phyloP scores from a whole-genome alignment of 2,329 filamentous ascomycete species.

The Chrysoporthe deuterocubensis region DNA sequence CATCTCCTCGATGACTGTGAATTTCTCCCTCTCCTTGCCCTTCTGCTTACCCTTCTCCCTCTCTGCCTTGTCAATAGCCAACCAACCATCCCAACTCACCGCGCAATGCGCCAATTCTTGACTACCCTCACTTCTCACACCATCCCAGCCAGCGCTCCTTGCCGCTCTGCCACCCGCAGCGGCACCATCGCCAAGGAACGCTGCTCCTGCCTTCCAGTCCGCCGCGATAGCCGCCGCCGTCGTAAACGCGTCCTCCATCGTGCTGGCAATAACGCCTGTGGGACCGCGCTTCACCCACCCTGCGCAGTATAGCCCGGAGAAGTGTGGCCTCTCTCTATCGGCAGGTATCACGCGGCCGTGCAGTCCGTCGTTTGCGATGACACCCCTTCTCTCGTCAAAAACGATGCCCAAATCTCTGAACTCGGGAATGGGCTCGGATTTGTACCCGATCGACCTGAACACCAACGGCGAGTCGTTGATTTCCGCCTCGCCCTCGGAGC shows the following conservation, averaged over 20 bases:
- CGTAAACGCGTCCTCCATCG: constrained; percentile 91
- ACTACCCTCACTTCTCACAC: constrained; percentile 64
- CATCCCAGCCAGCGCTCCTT: constrained; percentile 72
- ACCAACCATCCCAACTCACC: constrained; percentile 86
- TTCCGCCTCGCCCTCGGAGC: constrained; percentile 51
- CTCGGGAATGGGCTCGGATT: constrained; percentile 75
- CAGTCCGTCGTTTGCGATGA: constrained; percentile 80
- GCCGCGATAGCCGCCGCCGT: constrained; percentile 81
- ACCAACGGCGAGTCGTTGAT: constrained; percentile 70
- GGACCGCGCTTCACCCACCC: constrained; percentile 97
- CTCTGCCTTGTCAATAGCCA: constrained; percentile 79
- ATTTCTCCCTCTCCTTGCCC: constrained; percentile 81
- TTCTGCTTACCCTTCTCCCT: constrained; percentile 63
- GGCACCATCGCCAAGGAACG: constrained; percentile 43
- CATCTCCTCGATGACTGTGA: constrained; percentile 63
- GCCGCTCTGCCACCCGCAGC: constrained; percentile 6
- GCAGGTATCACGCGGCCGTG: constrained; percentile 67
- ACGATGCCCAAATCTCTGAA: constrained; percentile 74
- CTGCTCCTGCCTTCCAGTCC: constrained; percentile 66
- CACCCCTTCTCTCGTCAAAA: constrained; percentile 75
- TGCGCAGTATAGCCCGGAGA: constrained; percentile 82
- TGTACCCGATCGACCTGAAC: constrained; percentile 96
- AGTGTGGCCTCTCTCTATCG: constrained; percentile 31
- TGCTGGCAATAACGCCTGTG: constrained; percentile 93
- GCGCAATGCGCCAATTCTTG: constrained; percentile 26